Base-by-base conservation (phyloP, 306 rosid species). In the Quercus bicolor region DNA sequence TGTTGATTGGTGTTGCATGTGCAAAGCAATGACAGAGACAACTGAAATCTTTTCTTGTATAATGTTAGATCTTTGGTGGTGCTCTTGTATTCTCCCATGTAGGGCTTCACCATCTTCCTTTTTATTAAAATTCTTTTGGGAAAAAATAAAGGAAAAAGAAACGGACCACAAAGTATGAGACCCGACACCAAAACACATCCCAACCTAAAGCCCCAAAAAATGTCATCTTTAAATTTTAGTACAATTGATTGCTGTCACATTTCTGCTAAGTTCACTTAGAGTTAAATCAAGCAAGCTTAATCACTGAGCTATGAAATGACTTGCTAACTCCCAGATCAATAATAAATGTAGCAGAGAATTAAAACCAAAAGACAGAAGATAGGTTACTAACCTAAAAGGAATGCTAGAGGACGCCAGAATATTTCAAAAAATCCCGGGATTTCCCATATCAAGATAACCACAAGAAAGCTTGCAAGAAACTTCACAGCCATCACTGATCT, bases 381-480 rank as follows among this genome's bases (percentile, higher is more conserved):
- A 68, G 60, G 57, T 70, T 70, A 90, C 98, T 83, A 29, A 96
- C 99, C 94, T 84, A 96, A 85, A 77, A 90, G 43, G 84, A 91
- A 85, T 4, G 98, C 82, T 71, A 96, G 84, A 66, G 97, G 98
- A 79, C 88, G 77, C 97, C 96, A 93, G 75, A 91, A 2, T 75
- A 93, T 78, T 12, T 91, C 86, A 84, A 96, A 96, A 81, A 93
- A 91, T 79, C 97, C 98, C 54, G 99, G 99, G 69, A 96, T 84
- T 88, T 96, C 99, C 99, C 99, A 93, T 77, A 96, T 68, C 84
- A 89, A 86, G 87, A 93, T 90, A 71, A 96, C 99, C 82, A 88
- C 96, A 80, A 93, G 90, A 84, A 96, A 96, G 92, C 97, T 93
- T 54, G 90, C 88, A 73, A 88, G 61, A 89, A 96, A 89, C 90